These are phyloP conservation scores for Ensete glaucum DNA, from an alignment of 176 grass and related monocot genomes.

Conservation along the genomic window DNA sequence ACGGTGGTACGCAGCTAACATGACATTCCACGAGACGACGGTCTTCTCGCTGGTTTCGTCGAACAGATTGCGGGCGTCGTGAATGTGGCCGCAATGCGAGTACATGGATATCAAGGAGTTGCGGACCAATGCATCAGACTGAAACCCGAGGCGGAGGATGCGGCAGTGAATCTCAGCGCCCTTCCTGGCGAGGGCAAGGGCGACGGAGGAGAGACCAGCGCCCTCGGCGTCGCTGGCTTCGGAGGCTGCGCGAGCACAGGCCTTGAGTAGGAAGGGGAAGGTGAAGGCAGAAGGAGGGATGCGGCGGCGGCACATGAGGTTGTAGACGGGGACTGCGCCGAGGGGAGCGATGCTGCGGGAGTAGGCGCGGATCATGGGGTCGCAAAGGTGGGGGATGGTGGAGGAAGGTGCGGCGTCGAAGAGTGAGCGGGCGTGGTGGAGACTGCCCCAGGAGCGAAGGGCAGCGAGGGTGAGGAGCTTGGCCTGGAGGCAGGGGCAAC, in stretches of 20 bases:
- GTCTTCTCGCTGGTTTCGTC: constrained; percentile 45
- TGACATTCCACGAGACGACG: constrained; percentile 42
- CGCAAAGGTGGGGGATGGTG: constrained; percentile 40
- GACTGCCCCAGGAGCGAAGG: constrained; percentile 23
- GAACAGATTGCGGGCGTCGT: constrained; percentile 36
- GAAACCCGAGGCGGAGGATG: constrained; percentile 21
- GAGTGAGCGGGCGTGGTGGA: constrained; percentile 38
- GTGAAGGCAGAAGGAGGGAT: constrained; percentile 29
- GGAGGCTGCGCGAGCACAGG: constrained; percentile 44
- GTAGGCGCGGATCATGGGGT: constrained; percentile 32
- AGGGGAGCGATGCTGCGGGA: constrained; percentile 21
- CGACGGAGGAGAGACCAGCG: not conserved
- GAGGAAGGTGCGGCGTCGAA: constrained; percentile 26
- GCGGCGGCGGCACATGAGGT: constrained; percentile 22
- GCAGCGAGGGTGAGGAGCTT: constrained; percentile 43
- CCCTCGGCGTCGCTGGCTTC: not conserved
- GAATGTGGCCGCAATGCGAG: constrained; percentile 26
- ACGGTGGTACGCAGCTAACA: constrained; percentile 32
- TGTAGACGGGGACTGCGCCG: constrained; percentile 32
- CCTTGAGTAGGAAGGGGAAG: constrained; percentile 60
- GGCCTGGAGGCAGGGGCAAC: constrained; percentile 19
- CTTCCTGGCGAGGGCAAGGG: constrained; percentile 21
- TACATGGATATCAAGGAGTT: constrained; percentile 65
- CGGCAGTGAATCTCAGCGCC: constrained; percentile 47
- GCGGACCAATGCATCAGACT: constrained; percentile 24